Conservation (phyloP, 2,329 filamentous ascomycete species). For the Hypoxylon sp. region DNA sequence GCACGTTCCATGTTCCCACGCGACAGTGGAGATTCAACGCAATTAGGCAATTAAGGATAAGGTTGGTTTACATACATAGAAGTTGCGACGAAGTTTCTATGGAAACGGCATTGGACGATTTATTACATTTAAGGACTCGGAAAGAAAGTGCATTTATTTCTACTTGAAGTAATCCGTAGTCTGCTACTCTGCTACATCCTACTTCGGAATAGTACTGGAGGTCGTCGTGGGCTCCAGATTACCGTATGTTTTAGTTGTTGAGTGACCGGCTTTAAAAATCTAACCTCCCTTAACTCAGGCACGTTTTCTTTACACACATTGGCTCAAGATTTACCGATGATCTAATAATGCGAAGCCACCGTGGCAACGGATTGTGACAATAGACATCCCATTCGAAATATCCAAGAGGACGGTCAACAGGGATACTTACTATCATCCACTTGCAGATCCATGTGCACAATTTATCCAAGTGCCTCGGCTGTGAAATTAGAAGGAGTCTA, state of each 20-base stretch:
- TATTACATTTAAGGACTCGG: conserved; percentile 5
- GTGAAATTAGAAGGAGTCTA: conserved; percentile 1
- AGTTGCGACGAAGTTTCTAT: conserved; percentile 20
- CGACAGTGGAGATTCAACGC: conserved; percentile 47
- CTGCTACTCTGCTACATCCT: conserved; percentile 9
- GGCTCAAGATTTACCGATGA: conserved; percentile 6
- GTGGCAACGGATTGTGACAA: conserved; percentile 9
- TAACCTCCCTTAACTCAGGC: conserved; percentile 1
- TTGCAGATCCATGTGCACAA: conserved; percentile 10
- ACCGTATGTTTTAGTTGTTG: not conserved
- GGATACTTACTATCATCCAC: conserved; percentile 7
- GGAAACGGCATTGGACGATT: conserved; percentile 5
- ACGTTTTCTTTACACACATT: conserved; percentile 3
- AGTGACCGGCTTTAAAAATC: conserved; percentile 1
- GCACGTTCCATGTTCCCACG: conserved; percentile 50
- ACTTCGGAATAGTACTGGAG: conserved; percentile 10
- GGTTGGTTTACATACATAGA: conserved; percentile 9
- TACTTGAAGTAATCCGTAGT: conserved; percentile 3
- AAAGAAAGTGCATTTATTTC: conserved; percentile 8
- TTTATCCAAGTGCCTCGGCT: conserved; percentile 6
- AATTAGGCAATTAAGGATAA: conserved; percentile 34
- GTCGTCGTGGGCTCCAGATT: conserved; percentile 1
- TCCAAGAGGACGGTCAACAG: conserved; percentile 5
- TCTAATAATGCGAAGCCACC: conserved; percentile 14
- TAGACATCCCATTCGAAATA: conserved; percentile 9